Evolutionary conservation across 371 early-diverging fungal genomes (phyloP).

Genomic region (Mucor plumbeus): DNA sequence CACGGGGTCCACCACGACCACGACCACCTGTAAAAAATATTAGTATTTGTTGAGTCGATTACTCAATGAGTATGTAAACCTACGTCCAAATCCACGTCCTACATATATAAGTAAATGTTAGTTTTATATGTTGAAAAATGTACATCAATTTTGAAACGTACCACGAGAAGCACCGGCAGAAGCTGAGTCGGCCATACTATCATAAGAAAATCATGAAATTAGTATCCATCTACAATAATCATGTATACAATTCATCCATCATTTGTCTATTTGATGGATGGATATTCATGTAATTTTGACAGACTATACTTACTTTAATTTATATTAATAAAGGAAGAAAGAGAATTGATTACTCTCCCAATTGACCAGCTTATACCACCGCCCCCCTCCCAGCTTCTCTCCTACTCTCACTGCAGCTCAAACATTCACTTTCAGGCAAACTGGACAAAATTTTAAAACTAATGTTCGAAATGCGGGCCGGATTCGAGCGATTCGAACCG

Average conservation of each 20-base stretch:
- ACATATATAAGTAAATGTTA: neutral
- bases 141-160: conserved; percentile 16
- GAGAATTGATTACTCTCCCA: conserved; percentile 8
- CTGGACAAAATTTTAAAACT: neutral
- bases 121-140: conserved; percentile 10
- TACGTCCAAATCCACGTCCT: conserved; percentile 78
- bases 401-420: neutral
- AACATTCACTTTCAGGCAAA: neutral
- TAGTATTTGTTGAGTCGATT: neutral
- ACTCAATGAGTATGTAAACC: neutral
- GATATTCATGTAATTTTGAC: neutral
- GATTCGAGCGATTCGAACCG: neutral
- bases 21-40: conserved; percentile 36
- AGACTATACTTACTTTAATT: conserved; percentile 27
- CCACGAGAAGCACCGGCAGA: conserved; percentile 77
- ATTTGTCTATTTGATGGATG: neutral
- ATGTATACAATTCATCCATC: conserved; percentile 21
- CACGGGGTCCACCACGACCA: conserved; percentile 64
- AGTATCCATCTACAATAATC: conserved; percentile 5
- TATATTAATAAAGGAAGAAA: conserved; percentile 33
- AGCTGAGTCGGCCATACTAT: conserved; percentile 76
- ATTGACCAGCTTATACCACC: neutral
- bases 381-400: neutral
- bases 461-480: neutral
- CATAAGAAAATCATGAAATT: neutral